Conservation (phyloP, 179 eudicot genomes). For the Heliamphora pulchella region DNA sequence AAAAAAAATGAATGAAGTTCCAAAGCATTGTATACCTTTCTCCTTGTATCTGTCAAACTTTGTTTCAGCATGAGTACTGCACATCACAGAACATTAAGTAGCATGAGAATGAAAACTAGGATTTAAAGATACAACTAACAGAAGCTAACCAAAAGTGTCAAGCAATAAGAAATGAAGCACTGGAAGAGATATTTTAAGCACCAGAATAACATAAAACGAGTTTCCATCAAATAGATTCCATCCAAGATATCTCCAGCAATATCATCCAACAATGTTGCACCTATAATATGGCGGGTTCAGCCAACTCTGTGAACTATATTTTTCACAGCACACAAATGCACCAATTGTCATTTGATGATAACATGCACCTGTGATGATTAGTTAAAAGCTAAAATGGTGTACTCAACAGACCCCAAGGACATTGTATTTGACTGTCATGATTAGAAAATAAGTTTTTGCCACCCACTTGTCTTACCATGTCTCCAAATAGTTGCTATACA, state of each 20-base stretch:
- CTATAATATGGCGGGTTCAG: background rate
- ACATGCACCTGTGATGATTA: background rate
- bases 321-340: background rate
- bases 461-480: slow-evolving; percentile 29
- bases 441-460: background rate
- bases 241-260: background rate
- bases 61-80: slow-evolving; percentile 26
- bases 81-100: slow-evolving; percentile 16
- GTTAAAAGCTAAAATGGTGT: background rate
- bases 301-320: background rate
- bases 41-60: slow-evolving; percentile 14
- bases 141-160: background rate
- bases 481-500: slow-evolving; percentile 33
- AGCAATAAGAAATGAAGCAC: slow-evolving; percentile 3
- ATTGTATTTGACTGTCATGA: background rate
- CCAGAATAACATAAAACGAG: too few species aligned
- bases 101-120: slow-evolving; percentile 12
- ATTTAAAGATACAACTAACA: background rate
- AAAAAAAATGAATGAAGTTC: background rate
- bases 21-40: slow-evolving; percentile 21
- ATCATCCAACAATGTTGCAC: background rate
- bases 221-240: background rate
- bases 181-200: background rate
- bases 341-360: background rate
- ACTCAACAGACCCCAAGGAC: background rate